phyloP scores from a whole-genome alignment of 2,329 filamentous ascomycete genomes.

The Pleoardoris graminearum region DNA sequence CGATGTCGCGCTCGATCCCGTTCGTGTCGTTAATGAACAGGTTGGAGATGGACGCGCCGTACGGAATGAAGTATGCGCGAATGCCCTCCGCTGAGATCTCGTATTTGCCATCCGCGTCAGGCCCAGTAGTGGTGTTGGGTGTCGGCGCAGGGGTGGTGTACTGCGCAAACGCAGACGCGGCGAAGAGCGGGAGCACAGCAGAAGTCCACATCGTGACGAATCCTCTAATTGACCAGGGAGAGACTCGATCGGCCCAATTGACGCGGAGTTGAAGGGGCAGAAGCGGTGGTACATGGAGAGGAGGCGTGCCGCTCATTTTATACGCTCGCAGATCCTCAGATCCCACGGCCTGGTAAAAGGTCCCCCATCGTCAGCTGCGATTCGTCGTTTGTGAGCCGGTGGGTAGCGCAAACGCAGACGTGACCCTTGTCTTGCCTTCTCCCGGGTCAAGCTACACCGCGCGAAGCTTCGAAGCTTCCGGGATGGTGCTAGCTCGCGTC shows the following conservation, averaged over 20 bases:
- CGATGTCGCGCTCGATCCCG: slow-evolving; percentile 70
- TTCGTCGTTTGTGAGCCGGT: background rate
- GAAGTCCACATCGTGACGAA: slow-evolving; percentile 32
- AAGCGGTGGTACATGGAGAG: background rate
- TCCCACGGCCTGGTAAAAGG: slow-evolving; percentile 5
- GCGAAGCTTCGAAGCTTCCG: background rate
- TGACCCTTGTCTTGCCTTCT: background rate
- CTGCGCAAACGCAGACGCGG: slow-evolving; percentile 33
- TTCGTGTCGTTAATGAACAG: slow-evolving; percentile 70
- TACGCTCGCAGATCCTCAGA: slow-evolving; percentile 1
- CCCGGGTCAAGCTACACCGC: slow-evolving; percentile 4
- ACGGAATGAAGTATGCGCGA: slow-evolving; percentile 70
- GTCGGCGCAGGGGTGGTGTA: slow-evolving; percentile 13
- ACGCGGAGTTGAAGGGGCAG: background rate
- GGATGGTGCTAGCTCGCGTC: slow-evolving; percentile 4
- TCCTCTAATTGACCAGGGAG: slow-evolving; percentile 13
- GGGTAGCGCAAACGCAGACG: slow-evolving; percentile 4
- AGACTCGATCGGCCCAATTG: background rate
- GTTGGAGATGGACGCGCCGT: slow-evolving; percentile 74
- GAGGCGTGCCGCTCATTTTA: slow-evolving; percentile 1
- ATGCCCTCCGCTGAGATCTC: slow-evolving; percentile 70
- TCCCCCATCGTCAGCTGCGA: background rate
- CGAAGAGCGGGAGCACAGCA: slow-evolving; percentile 27
- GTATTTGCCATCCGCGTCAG: slow-evolving; percentile 62
- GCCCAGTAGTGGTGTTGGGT: slow-evolving; percentile 29